Base-by-base conservation (phyloP, 2,329 filamentous ascomycete species). In the Keithomyces neogunnii region DNA sequence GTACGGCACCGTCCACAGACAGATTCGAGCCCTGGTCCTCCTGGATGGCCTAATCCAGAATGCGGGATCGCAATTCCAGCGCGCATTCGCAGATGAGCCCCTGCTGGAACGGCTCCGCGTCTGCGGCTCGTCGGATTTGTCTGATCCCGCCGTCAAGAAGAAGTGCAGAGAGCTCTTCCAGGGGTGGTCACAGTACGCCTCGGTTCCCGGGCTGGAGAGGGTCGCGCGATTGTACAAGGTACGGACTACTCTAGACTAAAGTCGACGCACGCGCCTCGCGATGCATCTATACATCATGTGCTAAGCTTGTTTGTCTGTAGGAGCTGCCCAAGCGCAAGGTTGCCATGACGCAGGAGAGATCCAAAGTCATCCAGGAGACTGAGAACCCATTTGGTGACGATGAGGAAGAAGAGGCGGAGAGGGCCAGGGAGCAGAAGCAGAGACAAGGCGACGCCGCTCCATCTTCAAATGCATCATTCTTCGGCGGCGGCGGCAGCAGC, bases 11-110 rank as follows among this genome's bases (percentile, higher is more conserved):
- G 78, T 88, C n/a, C 92, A 97, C 68, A 86, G 90, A 47, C 93
- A 99, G 69, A 77, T 97, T 35, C 83, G 93, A 53, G 88, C 93
- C 36, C 79, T 99, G 28, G 86, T 87, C 9, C 85, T 99, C 47
- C 80, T 99, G 2, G 93, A 99, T 66, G 91, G 88, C 42, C 77
- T 99, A 39, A 93, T 99, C 54, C 89, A 96, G 64, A 99, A 99
- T 71, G 91, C 90, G 2, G 92, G 92, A 1, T 77, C 86, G 10
- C 82, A 86, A 10, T 96, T 97, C 64, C 88, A 96, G 68, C 83
- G 88, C 47, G 80, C 81, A 13, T 96, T 97, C 66, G 88, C 85
- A 8, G 92, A 99, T 62, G 91, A 96, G 65, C 88, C 91, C 32
- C 75, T 99, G 39, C 80, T 99, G 54, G 93, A 99, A 69, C 86